phyloP scores from a whole-genome alignment of 2,329 filamentous ascomycete species.

The Neofusicoccum umdonicola region DNA sequence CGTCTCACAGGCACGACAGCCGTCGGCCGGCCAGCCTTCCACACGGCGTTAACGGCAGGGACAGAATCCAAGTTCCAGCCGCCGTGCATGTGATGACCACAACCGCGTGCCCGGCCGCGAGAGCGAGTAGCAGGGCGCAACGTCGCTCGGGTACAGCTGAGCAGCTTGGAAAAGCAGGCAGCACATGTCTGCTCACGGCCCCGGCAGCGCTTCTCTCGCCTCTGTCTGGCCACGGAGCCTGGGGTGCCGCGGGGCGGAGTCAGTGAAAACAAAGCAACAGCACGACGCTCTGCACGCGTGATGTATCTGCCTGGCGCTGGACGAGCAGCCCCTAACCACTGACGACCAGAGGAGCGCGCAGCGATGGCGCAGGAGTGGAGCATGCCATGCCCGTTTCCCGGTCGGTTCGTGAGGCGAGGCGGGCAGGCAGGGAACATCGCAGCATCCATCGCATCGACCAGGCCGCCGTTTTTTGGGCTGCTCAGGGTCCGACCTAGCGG shows the following conservation, averaged over 20 bases:
- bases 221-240: neutral
- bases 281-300: neutral
- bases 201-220: neutral
- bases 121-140: slow-evolving; percentile 5
- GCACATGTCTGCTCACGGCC: neutral
- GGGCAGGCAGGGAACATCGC: neutral
- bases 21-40: neutral
- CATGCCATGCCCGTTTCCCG: neutral
- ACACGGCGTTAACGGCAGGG: neutral
- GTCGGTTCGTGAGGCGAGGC: neutral
- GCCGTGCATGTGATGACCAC: slow-evolving; percentile 4
- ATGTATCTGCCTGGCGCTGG: neutral
- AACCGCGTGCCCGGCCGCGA: neutral
- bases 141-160: neutral
- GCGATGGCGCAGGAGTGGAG: neutral
- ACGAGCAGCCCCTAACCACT: neutral
- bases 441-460: neutral
- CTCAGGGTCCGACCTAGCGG: slow-evolving; percentile 11
- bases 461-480: neutral
- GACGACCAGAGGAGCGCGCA: too few relatives aligned
- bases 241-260: neutral
- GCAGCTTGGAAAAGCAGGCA: neutral
- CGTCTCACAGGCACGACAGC: slow-evolving; percentile 4
- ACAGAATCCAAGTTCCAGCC: neutral
- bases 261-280: neutral